Percentiles rank a stretch among this genome's conserved stretches.
Evolutionary conservation across 306 rosid species (phyloP).

Genomic region (Senna tora): DNA sequence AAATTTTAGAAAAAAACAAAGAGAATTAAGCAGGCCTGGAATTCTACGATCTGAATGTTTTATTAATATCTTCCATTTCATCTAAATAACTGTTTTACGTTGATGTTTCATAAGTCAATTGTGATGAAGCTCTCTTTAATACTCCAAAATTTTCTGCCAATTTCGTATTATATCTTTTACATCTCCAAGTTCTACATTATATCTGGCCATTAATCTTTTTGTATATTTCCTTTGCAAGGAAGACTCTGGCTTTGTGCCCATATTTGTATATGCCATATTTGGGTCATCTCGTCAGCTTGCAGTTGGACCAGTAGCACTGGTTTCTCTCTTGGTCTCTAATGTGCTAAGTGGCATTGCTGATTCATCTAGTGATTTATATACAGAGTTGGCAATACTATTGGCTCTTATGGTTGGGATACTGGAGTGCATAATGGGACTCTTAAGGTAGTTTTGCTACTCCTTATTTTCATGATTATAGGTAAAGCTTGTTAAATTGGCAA

Average conservation of each 20-base stretch:
- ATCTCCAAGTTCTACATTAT: conserved; percentile 7
- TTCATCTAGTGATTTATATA: conserved; percentile 75
- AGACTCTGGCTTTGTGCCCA: conserved; percentile 80
- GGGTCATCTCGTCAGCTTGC: conserved; percentile 99
- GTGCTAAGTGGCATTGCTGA: conserved; percentile 78
- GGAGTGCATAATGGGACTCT: conserved; percentile 92
- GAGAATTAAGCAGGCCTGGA: neutral
- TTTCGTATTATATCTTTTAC: conserved; percentile 21
- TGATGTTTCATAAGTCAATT: conserved; percentile 18
- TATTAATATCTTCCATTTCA: conserved; percentile 8
- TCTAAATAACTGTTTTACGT: neutral
- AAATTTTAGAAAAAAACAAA: neutral
- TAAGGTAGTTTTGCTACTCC: conserved; percentile 62
- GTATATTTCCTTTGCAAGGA: conserved; percentile 46
- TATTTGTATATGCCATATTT: conserved; percentile 88
- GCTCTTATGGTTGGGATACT: conserved; percentile 95
- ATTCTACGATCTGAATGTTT: neutral
- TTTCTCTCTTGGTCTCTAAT: conserved; percentile 84
- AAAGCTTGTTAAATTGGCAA: conserved; percentile 19
- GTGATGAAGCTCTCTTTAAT: conserved; percentile 25
- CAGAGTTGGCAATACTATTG: conserved; percentile 85
- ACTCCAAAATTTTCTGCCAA: neutral
- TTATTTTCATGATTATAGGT: conserved; percentile 25
- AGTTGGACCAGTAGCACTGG: conserved; percentile 99
- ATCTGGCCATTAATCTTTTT: conserved; percentile 37